These are phyloP conservation scores for Heritiera littoralis DNA, from an alignment of 345 rosid species.

Conservation along the genomic window DNA sequence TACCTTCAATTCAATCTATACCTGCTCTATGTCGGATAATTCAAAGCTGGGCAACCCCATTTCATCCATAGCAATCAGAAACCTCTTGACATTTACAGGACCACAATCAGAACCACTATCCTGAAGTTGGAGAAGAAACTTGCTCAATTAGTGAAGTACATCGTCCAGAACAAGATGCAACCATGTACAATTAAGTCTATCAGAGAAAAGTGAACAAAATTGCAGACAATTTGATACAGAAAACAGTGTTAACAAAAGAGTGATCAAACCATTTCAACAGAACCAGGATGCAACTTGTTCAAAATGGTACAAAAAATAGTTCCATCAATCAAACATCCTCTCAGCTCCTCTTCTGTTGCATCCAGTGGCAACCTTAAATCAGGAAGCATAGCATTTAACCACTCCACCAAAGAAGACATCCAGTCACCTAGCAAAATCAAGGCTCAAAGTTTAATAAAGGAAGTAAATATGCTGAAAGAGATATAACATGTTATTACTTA, in stretches of 20 bases:
- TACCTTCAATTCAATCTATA: slow-evolving; percentile 3
- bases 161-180: slow-evolving; percentile 4
- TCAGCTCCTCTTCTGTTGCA: slow-evolving; percentile 60
- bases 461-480: not conserved
- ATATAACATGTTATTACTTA: slow-evolving; percentile 24
- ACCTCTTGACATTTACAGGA: slow-evolving; percentile 41
- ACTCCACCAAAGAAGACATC: slow-evolving; percentile 52
- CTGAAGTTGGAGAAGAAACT: slow-evolving; percentile 32
- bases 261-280: slow-evolving; percentile 49
- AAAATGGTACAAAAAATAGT: slow-evolving; percentile 59
- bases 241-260: slow-evolving; percentile 4
- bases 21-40: slow-evolving; percentile 61
- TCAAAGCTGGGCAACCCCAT: slow-evolving; percentile 72
- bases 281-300: slow-evolving; percentile 64
- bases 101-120: slow-evolving; percentile 44
- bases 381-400: slow-evolving; percentile 63
- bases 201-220: not conserved
- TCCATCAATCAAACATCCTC: slow-evolving; percentile 65
- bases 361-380: slow-evolving; percentile 54
- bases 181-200: not conserved
- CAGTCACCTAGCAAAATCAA: slow-evolving; percentile 42
- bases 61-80: slow-evolving; percentile 66
- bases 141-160: not conserved
- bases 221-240: not conserved
- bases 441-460: slow-evolving; percentile 10